A percentile compares a stretch with the other conserved stretches of the same genome.
Conservation (phyloP, 106 monocot species). For the Hemerocallis citrina region DNA sequence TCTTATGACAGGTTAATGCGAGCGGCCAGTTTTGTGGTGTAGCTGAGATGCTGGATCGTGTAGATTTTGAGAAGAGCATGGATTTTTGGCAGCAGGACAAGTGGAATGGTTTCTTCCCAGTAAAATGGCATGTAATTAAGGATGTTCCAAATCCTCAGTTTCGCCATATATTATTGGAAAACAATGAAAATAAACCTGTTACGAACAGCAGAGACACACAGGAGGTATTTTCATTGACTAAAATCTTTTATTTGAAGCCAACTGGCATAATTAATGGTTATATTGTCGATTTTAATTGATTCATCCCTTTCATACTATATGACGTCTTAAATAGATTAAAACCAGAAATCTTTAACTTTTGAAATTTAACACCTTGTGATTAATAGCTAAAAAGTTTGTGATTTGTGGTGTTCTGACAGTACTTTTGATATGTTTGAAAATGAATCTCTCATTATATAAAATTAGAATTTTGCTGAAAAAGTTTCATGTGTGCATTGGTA, state of each 20-base stretch:
- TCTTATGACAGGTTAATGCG: slow-evolving; percentile 64
- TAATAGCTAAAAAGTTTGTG: too few relatives aligned
- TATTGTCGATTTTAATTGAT: not conserved
- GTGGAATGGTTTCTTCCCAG: slow-evolving; percentile 85
- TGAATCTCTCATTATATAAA: too few relatives aligned
- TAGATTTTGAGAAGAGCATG: slow-evolving; percentile 68
- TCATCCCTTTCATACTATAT: not conserved
- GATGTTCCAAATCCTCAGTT: slow-evolving; percentile 30
- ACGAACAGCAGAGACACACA: slow-evolving; percentile 17
- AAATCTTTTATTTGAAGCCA: not conserved
- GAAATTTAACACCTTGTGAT: too few relatives aligned
- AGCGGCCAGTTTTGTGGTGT: slow-evolving; percentile 70
- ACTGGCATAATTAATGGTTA: not conserved
- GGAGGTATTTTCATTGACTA: not conserved
- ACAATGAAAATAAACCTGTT: slow-evolving; percentile 15
- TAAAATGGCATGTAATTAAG: slow-evolving; percentile 85
- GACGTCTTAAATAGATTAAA: not conserved
- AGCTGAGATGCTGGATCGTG: slow-evolving; percentile 70
- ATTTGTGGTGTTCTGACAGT: too few relatives aligned
- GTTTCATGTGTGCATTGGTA: too few relatives aligned
- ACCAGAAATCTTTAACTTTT: not conserved
- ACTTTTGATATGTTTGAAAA: too few relatives aligned
- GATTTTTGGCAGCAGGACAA: slow-evolving; percentile 77
- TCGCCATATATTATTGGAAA: slow-evolving; percentile 14
- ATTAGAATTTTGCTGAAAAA: too few relatives aligned